phyloP scores from a whole-genome alignment of 2,329 filamentous ascomycete species.

The Coniochaeta ligniaria region DNA sequence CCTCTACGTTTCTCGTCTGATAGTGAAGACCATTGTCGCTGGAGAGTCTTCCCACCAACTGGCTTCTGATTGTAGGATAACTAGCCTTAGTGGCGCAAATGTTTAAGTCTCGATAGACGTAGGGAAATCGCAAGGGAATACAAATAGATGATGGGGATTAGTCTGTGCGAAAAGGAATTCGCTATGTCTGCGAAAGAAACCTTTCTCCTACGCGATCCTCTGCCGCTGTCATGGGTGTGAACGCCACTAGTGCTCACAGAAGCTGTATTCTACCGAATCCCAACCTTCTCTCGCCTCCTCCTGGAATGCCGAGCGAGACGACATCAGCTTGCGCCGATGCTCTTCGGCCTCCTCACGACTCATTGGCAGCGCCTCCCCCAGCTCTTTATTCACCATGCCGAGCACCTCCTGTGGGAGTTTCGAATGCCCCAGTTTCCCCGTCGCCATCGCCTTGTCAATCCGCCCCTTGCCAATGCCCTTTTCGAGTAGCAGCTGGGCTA shows the following conservation, averaged over 20 bases:
- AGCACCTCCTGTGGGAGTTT: conserved; percentile 18
- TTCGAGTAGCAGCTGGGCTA: conserved; percentile 10
- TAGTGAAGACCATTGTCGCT: too few relatives aligned
- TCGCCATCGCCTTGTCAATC: conserved; percentile 17
- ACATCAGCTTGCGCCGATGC: conserved; percentile 26
- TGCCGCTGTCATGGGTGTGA: neutral
- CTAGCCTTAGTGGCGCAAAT: too few relatives aligned
- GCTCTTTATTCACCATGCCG: conserved; percentile 12
- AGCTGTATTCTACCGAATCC: conserved; percentile 1
- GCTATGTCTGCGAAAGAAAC: too few relatives aligned
- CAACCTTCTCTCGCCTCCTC: conserved; percentile 1
- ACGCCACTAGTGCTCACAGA: conserved; percentile 9
- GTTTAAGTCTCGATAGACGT: too few relatives aligned
- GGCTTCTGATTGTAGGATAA: too few relatives aligned
- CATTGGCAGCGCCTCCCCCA: conserved; percentile 12
- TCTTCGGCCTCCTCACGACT: conserved; percentile 25
- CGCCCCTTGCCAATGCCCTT: conserved; percentile 31
- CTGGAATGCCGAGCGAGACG: conserved; percentile 20
- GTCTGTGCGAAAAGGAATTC: too few relatives aligned
- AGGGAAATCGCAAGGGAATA: too few relatives aligned
- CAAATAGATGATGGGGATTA: too few relatives aligned
- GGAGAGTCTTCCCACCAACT: too few relatives aligned
- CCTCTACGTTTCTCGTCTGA: too few relatives aligned
- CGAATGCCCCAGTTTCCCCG: conserved; percentile 5
- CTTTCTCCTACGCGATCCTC: neutral